Evolutionary conservation across 2,329 filamentous ascomycete species (phyloP).

Genomic region (Mycosphaerella sp.): DNA sequence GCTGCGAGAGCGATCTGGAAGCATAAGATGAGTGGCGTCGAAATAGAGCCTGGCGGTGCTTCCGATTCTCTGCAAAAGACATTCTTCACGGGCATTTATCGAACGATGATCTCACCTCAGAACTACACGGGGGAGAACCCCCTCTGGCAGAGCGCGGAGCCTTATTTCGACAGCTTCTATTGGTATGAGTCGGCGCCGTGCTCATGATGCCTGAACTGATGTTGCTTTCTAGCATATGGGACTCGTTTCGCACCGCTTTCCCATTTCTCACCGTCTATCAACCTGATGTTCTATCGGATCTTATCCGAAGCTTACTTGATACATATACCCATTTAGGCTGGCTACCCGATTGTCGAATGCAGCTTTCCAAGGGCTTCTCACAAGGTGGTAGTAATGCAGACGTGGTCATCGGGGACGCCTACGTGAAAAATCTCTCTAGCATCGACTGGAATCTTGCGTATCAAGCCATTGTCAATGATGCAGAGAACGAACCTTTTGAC

Average conservation of each 20-base stretch:
- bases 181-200: constrained; percentile 35
- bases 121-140: constrained; percentile 67
- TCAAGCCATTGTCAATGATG: constrained; percentile 63
- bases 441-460: constrained; percentile 64
- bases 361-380: constrained; percentile 62
- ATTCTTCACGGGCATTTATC: constrained; percentile 59
- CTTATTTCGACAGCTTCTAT: constrained; percentile 65
- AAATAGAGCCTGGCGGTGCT: constrained; percentile 36
- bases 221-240: constrained; percentile 45
- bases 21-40: constrained; percentile 34
- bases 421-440: constrained; percentile 53
- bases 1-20: constrained; percentile 37
- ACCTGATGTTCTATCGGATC: constrained; percentile 55
- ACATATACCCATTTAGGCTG: constrained; percentile 62
- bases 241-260: constrained; percentile 56
- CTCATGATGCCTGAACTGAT: neutral
- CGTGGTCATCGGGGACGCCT: constrained; percentile 60
- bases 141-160: constrained; percentile 55
- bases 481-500: constrained; percentile 61
- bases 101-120: constrained; percentile 62
- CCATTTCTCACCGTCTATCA: constrained; percentile 58
- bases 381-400: constrained; percentile 42
- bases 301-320: constrained; percentile 60
- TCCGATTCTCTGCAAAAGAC: constrained; percentile 47
- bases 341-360: constrained; percentile 67